Evolutionary conservation across 1,284 basidiomycete genomes (phyloP).

Genomic region (Veloboletus limbatus): DNA sequence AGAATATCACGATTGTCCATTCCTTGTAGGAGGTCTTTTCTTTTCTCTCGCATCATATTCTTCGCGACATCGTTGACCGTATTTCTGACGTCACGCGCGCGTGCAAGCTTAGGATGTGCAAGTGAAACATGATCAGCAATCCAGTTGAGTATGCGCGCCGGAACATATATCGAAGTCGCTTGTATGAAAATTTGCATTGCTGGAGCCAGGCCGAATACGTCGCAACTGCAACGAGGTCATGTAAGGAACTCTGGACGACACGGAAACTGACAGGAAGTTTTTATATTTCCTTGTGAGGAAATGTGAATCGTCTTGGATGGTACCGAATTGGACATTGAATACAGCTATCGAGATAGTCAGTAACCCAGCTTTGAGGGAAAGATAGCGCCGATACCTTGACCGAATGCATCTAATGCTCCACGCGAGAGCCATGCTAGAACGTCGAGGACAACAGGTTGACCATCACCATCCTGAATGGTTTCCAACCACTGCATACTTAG

Average conservation of each 20-base stretch:
- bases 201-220: constrained; percentile 21
- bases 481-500: constrained; percentile 42
- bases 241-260: neutral
- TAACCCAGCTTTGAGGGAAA: neutral
- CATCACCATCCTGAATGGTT: constrained; percentile 25
- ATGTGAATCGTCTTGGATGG: constrained; percentile 37
- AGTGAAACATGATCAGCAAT: constrained; percentile 37
- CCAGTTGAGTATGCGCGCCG: constrained; percentile 33
- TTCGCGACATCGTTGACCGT: constrained; percentile 32
- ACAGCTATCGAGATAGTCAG: constrained; percentile 31
- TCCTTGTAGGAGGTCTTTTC: constrained; percentile 33
- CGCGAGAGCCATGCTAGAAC: constrained; percentile 38
- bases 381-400: constrained; percentile 35
- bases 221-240: constrained; percentile 10
- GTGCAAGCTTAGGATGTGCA: constrained; percentile 36
- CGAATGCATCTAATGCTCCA: constrained; percentile 45
- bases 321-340: constrained; percentile 41
- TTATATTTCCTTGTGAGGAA: constrained; percentile 36
- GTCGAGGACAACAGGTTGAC: constrained; percentile 37
- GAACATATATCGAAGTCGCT: constrained; percentile 16
- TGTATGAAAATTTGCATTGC: constrained; percentile 17
- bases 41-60: constrained; percentile 42
- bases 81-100: constrained; percentile 31
- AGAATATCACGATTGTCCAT: constrained; percentile 39
- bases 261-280: constrained; percentile 33